Evolutionary conservation across 2,329 filamentous ascomycete genomes (phyloP), one percentile per base, ranked within the genome.

Genomic region (Conoideocrella luteorostrata): DNA sequence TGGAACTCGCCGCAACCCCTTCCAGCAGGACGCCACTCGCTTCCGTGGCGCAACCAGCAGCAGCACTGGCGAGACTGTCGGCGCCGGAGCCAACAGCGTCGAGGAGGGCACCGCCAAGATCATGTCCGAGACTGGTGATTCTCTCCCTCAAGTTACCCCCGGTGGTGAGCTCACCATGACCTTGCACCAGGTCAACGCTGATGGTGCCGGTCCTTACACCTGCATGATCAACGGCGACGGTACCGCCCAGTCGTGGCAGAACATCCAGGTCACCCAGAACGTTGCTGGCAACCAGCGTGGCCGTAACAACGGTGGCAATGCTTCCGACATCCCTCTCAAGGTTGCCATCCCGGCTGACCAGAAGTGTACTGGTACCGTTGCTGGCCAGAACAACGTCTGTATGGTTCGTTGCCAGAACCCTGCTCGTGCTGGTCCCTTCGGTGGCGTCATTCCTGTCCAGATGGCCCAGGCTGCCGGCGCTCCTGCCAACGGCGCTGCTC

Each of bases 151-250:
- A 64, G 65, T 84, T 52, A 69, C 67, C 6, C 53, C 67, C 0
- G 80, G 80, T 39, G 81, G 80, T 45, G 53, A 69, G 44, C 53
- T 84, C 47, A 65, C 46, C 1, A 82, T 84, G 70, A 83, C 78
- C 2, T 66, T 84, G 9, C 80, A 83, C 64, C 80, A 84, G 59
- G 78, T 84, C 59, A 84, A 84, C 62, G 69, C 69, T 29, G 81
- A 85, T 51, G 81, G 81, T 46, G 80, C 76, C 47, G 81, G 81
- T 10, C 79, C 80, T 2, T 84, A 81, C 62, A 74, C 67, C 6
- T 82, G 79, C 66, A 78, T 78, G 70, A 79, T 84, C 57, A 80
- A 82, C 55, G 61, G 68, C 44, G 78, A 79, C 45, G 80, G 68
- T 44, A 80, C 78, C 4, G 79, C 71, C 20, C 56, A 66, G 38